Evolutionary conservation across 495 filamentous ascomycete genomes (phyloP).

Genomic region (Penicillium chermesinum): DNA sequence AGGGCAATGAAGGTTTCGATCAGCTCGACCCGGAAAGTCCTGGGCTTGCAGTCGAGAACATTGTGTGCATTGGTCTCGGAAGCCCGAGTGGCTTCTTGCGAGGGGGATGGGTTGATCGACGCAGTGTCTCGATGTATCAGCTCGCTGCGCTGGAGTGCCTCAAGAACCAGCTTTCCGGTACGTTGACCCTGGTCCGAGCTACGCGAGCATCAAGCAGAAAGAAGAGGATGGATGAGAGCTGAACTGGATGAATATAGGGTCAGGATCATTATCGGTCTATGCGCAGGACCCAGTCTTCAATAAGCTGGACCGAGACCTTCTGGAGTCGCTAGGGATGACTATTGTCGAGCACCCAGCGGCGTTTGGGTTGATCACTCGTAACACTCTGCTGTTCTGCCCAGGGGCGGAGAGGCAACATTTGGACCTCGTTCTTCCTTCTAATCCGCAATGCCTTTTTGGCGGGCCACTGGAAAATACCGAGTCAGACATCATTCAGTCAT

Average conservation of each 20-base stretch:
- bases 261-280: slow-evolving; percentile 28
- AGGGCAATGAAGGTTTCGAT: no score
- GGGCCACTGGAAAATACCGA: slow-evolving; percentile 33
- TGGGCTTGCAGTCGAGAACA: slow-evolving; percentile 12
- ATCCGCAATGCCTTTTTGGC: slow-evolving; percentile 31
- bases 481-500: slow-evolving; percentile 22
- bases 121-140: slow-evolving; percentile 48
- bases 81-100: slow-evolving; percentile 45
- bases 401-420: slow-evolving; percentile 39
- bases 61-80: slow-evolving; percentile 52
- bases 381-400: slow-evolving; percentile 61
- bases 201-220: no score
- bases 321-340: slow-evolving; percentile 45
- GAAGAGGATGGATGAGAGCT: no score
- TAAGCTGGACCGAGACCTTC: slow-evolving; percentile 52
- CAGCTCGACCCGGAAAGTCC: no score
- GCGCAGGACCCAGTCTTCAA: slow-evolving; percentile 74
- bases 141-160: slow-evolving; percentile 57
- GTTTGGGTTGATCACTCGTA: slow-evolving; percentile 46
- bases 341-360: slow-evolving; percentile 54
- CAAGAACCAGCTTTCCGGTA: slow-evolving; percentile 27
- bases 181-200: neutral
- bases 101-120: slow-evolving; percentile 43
- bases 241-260: no score
- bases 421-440: slow-evolving; percentile 23